Conservation (phyloP, 345 rosid genomes). For the Camelina hispida region DNA sequence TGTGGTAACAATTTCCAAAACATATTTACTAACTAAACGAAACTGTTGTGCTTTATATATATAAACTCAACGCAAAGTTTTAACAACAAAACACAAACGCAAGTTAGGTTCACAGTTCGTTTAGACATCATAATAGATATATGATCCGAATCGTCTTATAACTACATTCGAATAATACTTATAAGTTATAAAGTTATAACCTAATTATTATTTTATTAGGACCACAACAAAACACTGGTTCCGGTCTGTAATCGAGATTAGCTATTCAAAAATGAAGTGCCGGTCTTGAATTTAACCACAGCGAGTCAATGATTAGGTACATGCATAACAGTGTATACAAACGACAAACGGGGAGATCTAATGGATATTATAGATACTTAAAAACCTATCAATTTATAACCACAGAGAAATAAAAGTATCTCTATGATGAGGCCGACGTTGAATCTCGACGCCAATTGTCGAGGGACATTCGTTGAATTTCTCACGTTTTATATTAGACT, state of each 20-base stretch:
- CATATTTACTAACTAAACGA: neutral
- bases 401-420: conserved; percentile 12
- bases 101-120: neutral
- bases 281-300: neutral
- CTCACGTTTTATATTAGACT: conserved; percentile 22
- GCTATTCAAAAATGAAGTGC: conserved; percentile 19
- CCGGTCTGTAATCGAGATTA: neutral
- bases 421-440: conserved; percentile 18
- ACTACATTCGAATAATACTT: neutral
- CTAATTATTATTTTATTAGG: neutral
- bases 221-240: conserved; percentile 1
- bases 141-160: neutral
- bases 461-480: conserved; percentile 4
- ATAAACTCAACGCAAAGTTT: neutral
- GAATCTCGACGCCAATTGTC: conserved; percentile 10
- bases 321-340: conserved; percentile 8
- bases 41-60: neutral
- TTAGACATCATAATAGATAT: neutral
- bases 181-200: no score
- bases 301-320: neutral
- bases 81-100: neutral
- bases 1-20: no score
- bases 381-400: conserved; percentile 19
- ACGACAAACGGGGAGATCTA: conserved; percentile 22
- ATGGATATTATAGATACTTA: conserved; percentile 17